Base-by-base conservation (phyloP, 164 flowering plant genomes). In the Nelumbo lutea region DNA sequence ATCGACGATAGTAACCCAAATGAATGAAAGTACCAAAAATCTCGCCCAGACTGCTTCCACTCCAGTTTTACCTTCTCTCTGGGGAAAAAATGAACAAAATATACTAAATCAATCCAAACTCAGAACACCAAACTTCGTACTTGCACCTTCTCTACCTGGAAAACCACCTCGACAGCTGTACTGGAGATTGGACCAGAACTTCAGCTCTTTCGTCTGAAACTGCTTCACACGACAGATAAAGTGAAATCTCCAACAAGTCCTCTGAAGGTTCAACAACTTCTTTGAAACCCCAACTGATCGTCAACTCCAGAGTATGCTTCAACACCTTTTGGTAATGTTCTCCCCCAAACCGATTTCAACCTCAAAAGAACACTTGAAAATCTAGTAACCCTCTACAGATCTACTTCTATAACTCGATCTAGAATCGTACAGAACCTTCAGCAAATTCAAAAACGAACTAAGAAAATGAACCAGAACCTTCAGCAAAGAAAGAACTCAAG, bases 361-460 rank as follows among this genome's bases (percentile, higher is more conserved):
- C 57, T 43, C 13, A 8, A 27, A 15, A 48, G 5, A 60, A 63
- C 48, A 15, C 15, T 53, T 13, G 9, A 63, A 40, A 15, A 42
- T 42, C 38, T 8, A 53, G 61, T 27, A 27, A 27, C 8, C 48
- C 46, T 51, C 43, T 5, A 60, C 44, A 5, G 68, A 72, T 72
- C 69, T 42, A 66, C 53, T 72, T 38, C 59, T 2, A 40, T 9
- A 63, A 63, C 72, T 68, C 72, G 44, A 62, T 67, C 60, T 46
- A 2, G 1, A 66, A 67, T 42, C 51, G 42, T 14, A 62, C 3
- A 46, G 60, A 72, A 58, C 38, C 70, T 6, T 42, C 15, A 8
- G 51, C 10, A 44, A 42, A 66, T 15, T 40, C 41, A 41, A 15
- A 57, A 60, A 41, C 9, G 42, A 60, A 9, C 27, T 27, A 60